Evolutionary conservation across 176 grass and related monocot genomes (phyloP).

Genomic region (Phoenix roebelenii): DNA sequence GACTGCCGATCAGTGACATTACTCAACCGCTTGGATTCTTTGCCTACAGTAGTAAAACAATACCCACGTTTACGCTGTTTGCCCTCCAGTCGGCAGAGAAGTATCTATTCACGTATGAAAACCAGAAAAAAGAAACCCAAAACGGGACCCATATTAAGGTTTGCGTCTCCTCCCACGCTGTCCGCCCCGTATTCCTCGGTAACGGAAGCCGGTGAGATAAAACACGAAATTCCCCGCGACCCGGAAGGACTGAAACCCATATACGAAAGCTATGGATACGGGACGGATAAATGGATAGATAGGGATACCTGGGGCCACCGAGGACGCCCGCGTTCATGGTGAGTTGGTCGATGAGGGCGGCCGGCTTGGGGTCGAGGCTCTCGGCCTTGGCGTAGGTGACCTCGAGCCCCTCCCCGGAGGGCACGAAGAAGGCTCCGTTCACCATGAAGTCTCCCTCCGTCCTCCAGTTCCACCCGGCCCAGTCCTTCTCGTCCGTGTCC

Average conservation of each 20-base stretch:
- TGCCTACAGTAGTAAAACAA: too few species aligned
- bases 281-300: too few species aligned
- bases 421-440: slow-evolving; percentile 94
- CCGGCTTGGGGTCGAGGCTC: slow-evolving; percentile 57
- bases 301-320: slow-evolving; percentile 54
- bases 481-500: slow-evolving; percentile 64
- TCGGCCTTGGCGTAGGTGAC: slow-evolving; percentile 55
- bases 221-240: background rate
- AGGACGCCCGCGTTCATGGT: slow-evolving; percentile 75
- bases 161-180: too few species aligned
- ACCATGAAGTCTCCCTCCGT: slow-evolving; percentile 91
- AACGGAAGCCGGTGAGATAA: too few species aligned
- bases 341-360: slow-evolving; percentile 70
- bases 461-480: slow-evolving; percentile 91
- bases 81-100: too few species aligned
- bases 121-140: too few species aligned
- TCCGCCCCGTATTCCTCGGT: too few species aligned
- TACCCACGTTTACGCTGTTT: too few species aligned
- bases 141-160: too few species aligned
- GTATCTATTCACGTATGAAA: too few species aligned
- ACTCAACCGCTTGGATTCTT: too few species aligned
- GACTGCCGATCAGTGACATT: too few species aligned
- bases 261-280: background rate
- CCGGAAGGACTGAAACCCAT: background rate
- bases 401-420: slow-evolving; percentile 69